Base-by-base conservation (phyloP, 768 basidiomycete species). In the Guyanaporus albipodus region DNA sequence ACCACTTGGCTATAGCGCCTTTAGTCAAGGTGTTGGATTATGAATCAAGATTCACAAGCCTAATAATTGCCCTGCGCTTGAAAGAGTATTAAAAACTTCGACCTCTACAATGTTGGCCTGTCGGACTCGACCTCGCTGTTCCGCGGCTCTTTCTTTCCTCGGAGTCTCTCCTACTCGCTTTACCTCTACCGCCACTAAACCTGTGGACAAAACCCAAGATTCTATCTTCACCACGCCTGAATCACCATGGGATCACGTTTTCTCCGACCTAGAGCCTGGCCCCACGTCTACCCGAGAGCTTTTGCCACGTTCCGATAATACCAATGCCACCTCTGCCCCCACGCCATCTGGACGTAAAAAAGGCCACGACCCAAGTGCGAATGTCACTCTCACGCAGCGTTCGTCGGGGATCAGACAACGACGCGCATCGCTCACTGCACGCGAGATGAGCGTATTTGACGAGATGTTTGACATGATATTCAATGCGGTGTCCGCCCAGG, bases 1-100 rank as follows among this genome's bases (percentile, higher is more conserved):
- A 82, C 80, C 79, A 81, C 80, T 82, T 82, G 77, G 80, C 79
- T 80, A 83, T 82, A 79, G 81, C 78, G 80, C 79, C 80, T 60
- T 62, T 1, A 6, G 12, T 17, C n/a, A n/a, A n/a, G 6, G 15
- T 2, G 0, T 1, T 15, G 12, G 31, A 3, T 15, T n/a, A n/a
- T 32, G 15, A 3, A 2, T 8, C 12, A 1, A 32, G 7, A n/a
- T 32, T 15, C 31, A 34, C 33, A 34, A 19, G 4, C 10, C 33
- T 18, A 14, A 12, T 15, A n/a, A n/a, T 14, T 19, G 4, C n/a
- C 19, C 8, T 17, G 9, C 4, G 17, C 10, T 10, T 8, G 32
- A 5, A 8, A 19, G 18, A 11, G 3, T 18, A 18, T 11, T n/a
- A n/a, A n/a, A n/a, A n/a, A n/a, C n/a, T n/a, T n/a, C n/a, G n/a